Evolutionary conservation across 2,329 filamentous ascomycete species (phyloP), one percentile per base, ranked within the genome.

Genomic region (Saccharata proteae): DNA sequence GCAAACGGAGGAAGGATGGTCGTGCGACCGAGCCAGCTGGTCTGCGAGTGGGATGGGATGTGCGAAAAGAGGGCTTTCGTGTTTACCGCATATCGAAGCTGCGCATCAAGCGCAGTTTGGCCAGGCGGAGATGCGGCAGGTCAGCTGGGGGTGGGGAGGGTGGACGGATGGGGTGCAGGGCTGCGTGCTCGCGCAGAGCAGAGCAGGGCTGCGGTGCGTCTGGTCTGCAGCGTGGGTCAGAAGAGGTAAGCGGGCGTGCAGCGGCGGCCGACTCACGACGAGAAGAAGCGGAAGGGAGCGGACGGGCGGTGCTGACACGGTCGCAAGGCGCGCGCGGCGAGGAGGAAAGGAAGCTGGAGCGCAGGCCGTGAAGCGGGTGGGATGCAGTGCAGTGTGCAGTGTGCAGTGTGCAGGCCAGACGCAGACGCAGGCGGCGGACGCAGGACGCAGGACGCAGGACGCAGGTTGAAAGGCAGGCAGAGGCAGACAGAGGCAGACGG

Each of bases 31-130:
- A 35, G 33, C 28, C 28, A 35, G 28, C 29, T 35, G 32, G 27
- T 30, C 16, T 35, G 13, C 33, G 33, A 26, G 16, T 28, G 22
- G 33, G 23, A 15, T 31, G 33, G 17, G 26, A 21, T 26, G 29
- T 15, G 33, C 28, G 33, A 28, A 26, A n/a, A n/a, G 23, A 21
- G 33, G 32, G 29, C 21, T 38, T 32, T 32, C 31, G 30, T 36
- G 34, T 36, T 36, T 36, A 36, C 34, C 34, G 34, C 34, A 36
- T 36, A 33, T 29, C 29, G 34, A 32, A 32, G 18, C 24, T 32
- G 34, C 34, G 34, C 34, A 32, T 36, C 34, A 29, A 36, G 34
- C 34, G 34, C 34, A n/a, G n/a, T n/a, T n/a, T n/a, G 34, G 30
- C 26, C 34, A 30, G 30, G 34, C 29, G 33, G 29, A 29, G 34